A percentile compares a stretch with the other conserved stretches of the same genome.
phyloP scores from a whole-genome alignment of 2,329 filamentous ascomycete species.

The Aureobasidium vineae region DNA sequence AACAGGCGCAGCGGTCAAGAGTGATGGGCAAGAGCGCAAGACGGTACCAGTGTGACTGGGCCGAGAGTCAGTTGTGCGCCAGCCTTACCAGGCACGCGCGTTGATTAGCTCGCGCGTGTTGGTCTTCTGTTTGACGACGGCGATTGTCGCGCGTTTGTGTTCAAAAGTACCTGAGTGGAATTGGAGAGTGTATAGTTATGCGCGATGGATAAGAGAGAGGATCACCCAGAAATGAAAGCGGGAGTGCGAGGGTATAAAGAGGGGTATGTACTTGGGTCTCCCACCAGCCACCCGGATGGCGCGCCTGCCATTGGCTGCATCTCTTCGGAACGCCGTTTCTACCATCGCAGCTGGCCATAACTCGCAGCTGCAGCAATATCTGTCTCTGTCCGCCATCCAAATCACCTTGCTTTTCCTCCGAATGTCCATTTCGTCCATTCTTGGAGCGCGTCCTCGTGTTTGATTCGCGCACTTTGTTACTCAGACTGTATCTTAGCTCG shows the following conservation, averaged over 20 bases:
- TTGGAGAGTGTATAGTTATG: conserved; percentile 23
- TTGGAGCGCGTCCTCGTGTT: conserved; percentile 16
- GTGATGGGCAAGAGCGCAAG: conserved; percentile 18
- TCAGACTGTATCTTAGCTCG: background rate
- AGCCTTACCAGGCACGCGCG: conserved; percentile 19
- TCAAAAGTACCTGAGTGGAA: conserved; percentile 19
- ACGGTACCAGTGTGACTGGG: conserved; percentile 23
- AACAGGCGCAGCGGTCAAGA: conserved; percentile 22
- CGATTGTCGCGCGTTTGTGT: conserved; percentile 20
- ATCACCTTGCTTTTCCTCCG: conserved; percentile 13
- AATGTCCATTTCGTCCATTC: conserved; percentile 1
- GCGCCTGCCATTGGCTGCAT: background rate
- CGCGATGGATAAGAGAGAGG: conserved; percentile 18
- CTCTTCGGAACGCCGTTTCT: background rate
- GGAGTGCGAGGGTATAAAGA: conserved; percentile 18
- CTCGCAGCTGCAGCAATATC: background rate
- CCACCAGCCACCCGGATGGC: conserved; percentile 5
- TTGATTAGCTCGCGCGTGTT: background rate
- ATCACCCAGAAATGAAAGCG: conserved; percentile 21
- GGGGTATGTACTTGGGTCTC: conserved; percentile 10
- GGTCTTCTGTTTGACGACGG: background rate
- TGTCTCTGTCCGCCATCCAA: background rate
- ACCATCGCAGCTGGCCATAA: conserved; percentile 4
- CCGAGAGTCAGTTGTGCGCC: conserved; percentile 17
- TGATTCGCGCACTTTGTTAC: conserved; percentile 22